These are phyloP conservation scores for Hericium erinaceus DNA, from an alignment of 768 basidiomycete genomes.

Conservation along the genomic window DNA sequence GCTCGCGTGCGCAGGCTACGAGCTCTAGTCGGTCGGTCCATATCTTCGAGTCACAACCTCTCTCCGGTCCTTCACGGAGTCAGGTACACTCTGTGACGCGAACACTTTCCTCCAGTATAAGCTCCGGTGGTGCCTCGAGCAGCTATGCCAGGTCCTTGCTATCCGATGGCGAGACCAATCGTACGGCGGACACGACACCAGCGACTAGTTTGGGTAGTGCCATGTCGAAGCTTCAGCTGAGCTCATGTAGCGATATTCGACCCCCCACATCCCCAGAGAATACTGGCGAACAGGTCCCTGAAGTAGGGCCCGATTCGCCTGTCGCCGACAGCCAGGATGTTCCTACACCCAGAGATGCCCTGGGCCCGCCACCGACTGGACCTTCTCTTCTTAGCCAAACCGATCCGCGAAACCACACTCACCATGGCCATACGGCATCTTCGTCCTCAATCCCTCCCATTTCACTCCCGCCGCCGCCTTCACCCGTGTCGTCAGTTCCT, in stretches of 20 bases:
- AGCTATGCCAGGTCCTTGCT: conserved; percentile 11
- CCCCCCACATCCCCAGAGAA: neutral
- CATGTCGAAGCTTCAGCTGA: conserved; percentile 16
- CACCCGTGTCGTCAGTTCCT: neutral
- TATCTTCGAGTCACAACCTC: conserved; percentile 76
- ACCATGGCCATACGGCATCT: conserved; percentile 5
- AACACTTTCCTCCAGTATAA: conserved; percentile 21
- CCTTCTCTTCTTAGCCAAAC: conserved; percentile 29
- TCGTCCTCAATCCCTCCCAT: neutral
- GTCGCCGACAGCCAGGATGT: neutral
- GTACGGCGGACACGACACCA: conserved; percentile 16
- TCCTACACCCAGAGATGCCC: neutral
- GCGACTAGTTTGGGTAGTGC: conserved; percentile 23
- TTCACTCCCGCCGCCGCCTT: neutral
- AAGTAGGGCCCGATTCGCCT: neutral
- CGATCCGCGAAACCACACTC: conserved; percentile 21
- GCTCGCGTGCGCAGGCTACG: conserved; percentile 28
- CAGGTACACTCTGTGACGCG: conserved; percentile 5
- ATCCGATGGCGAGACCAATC: conserved; percentile 7
- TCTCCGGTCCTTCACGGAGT: conserved; percentile 39
- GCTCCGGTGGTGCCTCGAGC: conserved; percentile 14
- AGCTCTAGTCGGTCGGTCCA: conserved; percentile 57
- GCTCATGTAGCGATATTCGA: neutral
- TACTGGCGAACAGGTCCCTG: neutral
- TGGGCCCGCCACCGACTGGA: conserved; percentile 12